phyloP scores from a whole-genome alignment of 2,329 filamentous ascomycete species.

The Hortaea werneckii region DNA sequence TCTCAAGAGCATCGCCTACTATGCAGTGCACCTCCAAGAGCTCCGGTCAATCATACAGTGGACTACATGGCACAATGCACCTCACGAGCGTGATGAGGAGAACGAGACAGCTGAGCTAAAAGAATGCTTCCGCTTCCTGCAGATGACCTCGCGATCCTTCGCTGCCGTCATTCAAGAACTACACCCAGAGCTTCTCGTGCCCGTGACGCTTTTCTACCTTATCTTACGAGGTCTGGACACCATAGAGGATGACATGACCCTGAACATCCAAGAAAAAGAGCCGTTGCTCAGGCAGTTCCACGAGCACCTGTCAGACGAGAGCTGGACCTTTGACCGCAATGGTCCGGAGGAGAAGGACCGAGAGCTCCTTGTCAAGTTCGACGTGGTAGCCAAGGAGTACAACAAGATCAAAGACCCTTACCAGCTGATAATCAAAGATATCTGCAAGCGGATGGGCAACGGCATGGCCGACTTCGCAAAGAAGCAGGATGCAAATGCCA shows the following conservation, averaged over 20 bases:
- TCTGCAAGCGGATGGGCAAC: slow-evolving; percentile 89
- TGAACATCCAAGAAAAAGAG: slow-evolving; percentile 71
- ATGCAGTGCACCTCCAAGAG: slow-evolving; percentile 24
- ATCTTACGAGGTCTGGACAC: slow-evolving; percentile 87
- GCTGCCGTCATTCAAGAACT: slow-evolving; percentile 88
- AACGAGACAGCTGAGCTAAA: slow-evolving; percentile 66
- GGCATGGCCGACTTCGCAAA: slow-evolving; percentile 95
- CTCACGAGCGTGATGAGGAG: slow-evolving; percentile 67
- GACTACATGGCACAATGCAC: slow-evolving; percentile 91
- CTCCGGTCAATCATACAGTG: slow-evolving; percentile 31
- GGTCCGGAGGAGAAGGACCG: slow-evolving; percentile 89
- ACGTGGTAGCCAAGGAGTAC: slow-evolving; percentile 75
- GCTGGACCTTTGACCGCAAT: slow-evolving; percentile 82
- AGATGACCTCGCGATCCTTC: slow-evolving; percentile 88
- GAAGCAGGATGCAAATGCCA: slow-evolving; percentile 61
- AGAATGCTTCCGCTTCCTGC: slow-evolving; percentile 77
- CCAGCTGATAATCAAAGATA: slow-evolving; percentile 78
- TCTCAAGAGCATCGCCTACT: slow-evolving; percentile 22
- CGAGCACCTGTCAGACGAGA: slow-evolving; percentile 65
- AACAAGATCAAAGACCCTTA: slow-evolving; percentile 81
- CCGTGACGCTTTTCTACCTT: slow-evolving; percentile 86
- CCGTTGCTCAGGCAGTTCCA: slow-evolving; percentile 77
- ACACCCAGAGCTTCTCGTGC: slow-evolving; percentile 84
- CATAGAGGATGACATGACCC: slow-evolving; percentile 98
- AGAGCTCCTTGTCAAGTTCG: slow-evolving; percentile 84